Base-by-base conservation (phyloP, 768 basidiomycete genomes). In the Trametes maxima region DNA sequence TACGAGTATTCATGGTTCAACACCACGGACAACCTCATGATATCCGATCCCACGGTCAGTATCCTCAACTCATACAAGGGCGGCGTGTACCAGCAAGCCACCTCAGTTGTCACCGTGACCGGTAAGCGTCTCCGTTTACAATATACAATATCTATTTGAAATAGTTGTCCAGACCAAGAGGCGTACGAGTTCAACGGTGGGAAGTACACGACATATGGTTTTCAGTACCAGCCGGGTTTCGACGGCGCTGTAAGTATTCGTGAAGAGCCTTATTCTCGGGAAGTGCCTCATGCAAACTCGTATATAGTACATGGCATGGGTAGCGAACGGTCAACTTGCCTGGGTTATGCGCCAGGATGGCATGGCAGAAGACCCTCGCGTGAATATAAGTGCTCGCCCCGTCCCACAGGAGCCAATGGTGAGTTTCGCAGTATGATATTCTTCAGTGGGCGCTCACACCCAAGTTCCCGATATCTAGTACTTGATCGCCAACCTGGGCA, bases 381-480 rank as follows among this genome's bases (percentile, higher is more conserved):
- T 85, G 0, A 76, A 90, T 64, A 90, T 94, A 59, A 74, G 84
- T 14, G 79, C 82, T 33, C 78, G 94, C 55, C 85, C 89, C 10
- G 77, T 95, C 43, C 83, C 92, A 0, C 85, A 89, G 65, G 94
- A 96, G 71, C 94, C 94, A 2, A 85, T 95, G 89, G 88, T 89
- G 69, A 92, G 61, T 14, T 33, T 16, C 14, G 14, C 45, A 37
- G 19, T 22, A n/a, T 17, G 16, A 12, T 28, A 22, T n/a, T 8
- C 49, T 28, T 11, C 22, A 10, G 11, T 37, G 12, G 24, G 7
- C 17, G 25, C 33, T 45, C 16, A 25, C 36, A n/a, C 5, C 44
- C 21, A 8, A 22, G 22, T 28, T 55, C 33, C 55, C 37, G 16
- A 33, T 51, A 48, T 28, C 70, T 50, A 83, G 81, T 83, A 85